Conservation (phyloP, 179 eudicot genomes). For the Beta corolliflora region DNA sequence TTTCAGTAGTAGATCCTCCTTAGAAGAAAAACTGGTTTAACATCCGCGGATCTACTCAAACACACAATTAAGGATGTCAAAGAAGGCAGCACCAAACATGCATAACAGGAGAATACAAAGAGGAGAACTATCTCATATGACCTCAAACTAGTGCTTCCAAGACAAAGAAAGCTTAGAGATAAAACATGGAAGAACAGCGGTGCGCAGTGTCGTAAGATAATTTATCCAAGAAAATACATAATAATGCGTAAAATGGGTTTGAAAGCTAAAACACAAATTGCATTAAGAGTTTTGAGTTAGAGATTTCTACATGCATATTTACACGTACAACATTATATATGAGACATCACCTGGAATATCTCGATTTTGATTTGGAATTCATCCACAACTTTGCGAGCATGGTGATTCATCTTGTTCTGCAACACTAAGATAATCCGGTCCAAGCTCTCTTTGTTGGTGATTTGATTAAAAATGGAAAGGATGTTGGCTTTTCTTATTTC, state of each 20-base stretch:
- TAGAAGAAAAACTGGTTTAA: no score
- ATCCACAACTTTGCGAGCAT: conserved; percentile 39
- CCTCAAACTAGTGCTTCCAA: not conserved
- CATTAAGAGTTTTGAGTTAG: not conserved
- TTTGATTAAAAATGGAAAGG: conserved; percentile 28
- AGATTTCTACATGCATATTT: not conserved
- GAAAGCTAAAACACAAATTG: not conserved
- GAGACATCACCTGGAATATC: conserved; percentile 36
- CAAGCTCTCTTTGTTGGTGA: conserved; percentile 30
- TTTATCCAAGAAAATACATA: no score
- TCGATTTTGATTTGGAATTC: conserved; percentile 38
- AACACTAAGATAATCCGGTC: conserved; percentile 38
- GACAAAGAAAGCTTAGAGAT: no score
- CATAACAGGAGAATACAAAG: not conserved
- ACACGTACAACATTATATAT: not conserved
- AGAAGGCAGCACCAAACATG: not conserved
- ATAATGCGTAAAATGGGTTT: no score
- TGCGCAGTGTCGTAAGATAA: no score
- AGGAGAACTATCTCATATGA: not conserved
- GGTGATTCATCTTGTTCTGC: conserved; percentile 44
- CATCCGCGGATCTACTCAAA: no score
- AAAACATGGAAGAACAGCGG: no score
- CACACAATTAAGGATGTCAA: not conserved
- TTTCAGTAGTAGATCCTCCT: no score
- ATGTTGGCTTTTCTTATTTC: conserved; percentile 35